Evolutionary conservation across 805 yeast genomes (phyloP), one percentile per base, ranked within the genome.

Genomic region (Candida jianshihensis): DNA sequence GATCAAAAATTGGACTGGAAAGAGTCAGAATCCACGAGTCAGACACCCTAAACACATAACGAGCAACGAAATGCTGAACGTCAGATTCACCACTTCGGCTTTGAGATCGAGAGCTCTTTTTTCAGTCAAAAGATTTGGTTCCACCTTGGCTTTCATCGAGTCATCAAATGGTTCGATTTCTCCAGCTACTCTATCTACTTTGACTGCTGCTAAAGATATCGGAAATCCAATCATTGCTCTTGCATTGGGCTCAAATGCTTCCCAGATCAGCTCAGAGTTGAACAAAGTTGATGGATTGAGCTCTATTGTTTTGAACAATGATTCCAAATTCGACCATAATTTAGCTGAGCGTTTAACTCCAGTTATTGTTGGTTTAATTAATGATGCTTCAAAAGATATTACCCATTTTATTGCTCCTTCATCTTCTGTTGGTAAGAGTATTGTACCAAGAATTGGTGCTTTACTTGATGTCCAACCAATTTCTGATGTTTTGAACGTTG

Each of bases 381-480:
- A 54, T 15, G 48, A 47, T 11, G 43, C 51, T n/a, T 47, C 36
- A 5, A 33, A 53, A 18, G 70, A 64, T 20, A 71, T 66, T 60
- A 73, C 83, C 13, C 94, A 88, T 57, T 78, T 92, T 40, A 64
- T 90, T 15, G 75, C 81, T 11, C 75, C 95, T 5, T 84, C 90
- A 27, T 78, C 94, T n/a, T 77, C 95, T 1, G 80, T 81, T 17
- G 96, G 97, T 34, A 88, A 89, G 59, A 81, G 81, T 42, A 64
- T 89, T 22, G 63, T 92, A 33, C 97, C 98, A 27, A 72, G 97
- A 46, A 70, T 83, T 17, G 95, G 86, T 24, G 96, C 96, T 1
- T 53, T 82, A 38, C 63, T 90, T 34, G 95, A 90, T 53, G 71
- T 75, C 17, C 97, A 90, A 64, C 97, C 96, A 20, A 63, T 92